Conservation (phyloP, 176 grass and related monocot genomes). For the Ensete ventricosum region DNA sequence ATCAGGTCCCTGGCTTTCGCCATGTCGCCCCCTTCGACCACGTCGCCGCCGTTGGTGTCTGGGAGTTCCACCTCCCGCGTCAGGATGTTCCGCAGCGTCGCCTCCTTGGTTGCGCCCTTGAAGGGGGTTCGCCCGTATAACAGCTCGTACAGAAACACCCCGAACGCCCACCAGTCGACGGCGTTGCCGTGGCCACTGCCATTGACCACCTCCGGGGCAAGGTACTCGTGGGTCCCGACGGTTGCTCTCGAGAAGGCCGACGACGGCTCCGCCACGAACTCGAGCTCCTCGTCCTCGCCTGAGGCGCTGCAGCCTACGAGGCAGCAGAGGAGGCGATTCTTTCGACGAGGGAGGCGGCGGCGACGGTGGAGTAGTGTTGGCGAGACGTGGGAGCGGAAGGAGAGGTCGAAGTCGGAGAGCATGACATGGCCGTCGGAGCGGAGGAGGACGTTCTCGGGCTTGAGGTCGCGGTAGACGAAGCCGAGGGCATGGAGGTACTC, state of each 20-base stretch:
- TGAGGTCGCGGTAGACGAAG: constrained; percentile 89
- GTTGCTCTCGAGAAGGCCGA: constrained; percentile 59
- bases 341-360: constrained; percentile 27
- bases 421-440: constrained; percentile 75
- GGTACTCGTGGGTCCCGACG: constrained; percentile 95
- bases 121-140: constrained; percentile 84
- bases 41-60: constrained; percentile 27
- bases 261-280: constrained; percentile 83
- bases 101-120: constrained; percentile 75
- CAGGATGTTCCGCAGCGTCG: constrained; percentile 74
- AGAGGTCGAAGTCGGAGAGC: constrained; percentile 88
- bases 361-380: constrained; percentile 37
- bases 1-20: constrained; percentile 58
- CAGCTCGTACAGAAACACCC: constrained; percentile 84
- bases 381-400: constrained; percentile 53
- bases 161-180: constrained; percentile 97
- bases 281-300: constrained; percentile 32
- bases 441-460: constrained; percentile 88
- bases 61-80: constrained; percentile 61
- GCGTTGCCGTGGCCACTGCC: constrained; percentile 69
- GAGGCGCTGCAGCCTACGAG: neutral
- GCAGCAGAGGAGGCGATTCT: neutral
- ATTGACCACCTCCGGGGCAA: constrained; percentile 72
- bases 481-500: constrained; percentile 94
- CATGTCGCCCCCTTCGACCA: constrained; percentile 19